These are phyloP conservation scores for Xylariaceae sp. DNA, from an alignment of 2,329 filamentous ascomycete species.

Conservation along the genomic window DNA sequence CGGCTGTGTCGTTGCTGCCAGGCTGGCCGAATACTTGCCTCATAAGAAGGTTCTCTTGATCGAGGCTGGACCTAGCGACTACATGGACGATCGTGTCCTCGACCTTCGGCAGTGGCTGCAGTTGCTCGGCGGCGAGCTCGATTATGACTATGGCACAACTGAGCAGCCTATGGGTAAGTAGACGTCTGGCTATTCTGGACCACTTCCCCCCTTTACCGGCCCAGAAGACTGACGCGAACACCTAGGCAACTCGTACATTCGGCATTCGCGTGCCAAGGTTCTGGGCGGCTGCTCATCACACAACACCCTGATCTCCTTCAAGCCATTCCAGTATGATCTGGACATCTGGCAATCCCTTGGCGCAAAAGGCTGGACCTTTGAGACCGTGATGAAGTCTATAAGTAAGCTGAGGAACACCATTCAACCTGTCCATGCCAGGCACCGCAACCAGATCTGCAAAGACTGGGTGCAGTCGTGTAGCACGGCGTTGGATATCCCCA, in stretches of 20 bases:
- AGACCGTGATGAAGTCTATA: conserved; percentile 73
- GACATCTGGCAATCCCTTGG: conserved; percentile 77
- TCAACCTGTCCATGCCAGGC: conserved; percentile 77
- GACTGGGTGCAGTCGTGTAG: conserved; percentile 85
- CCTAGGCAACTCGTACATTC: conserved; percentile 80
- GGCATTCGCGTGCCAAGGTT: conserved; percentile 88
- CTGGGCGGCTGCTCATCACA: conserved; percentile 89
- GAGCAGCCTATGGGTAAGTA: conserved; percentile 72
- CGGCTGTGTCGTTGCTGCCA: conserved; percentile 76
- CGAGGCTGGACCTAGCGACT: conserved; percentile 85
- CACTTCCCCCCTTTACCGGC: too few species aligned
- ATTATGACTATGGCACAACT: conserved; percentile 85
- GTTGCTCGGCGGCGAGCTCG: conserved; percentile 78
- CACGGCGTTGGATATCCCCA: conserved; percentile 70
- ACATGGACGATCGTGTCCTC: conserved; percentile 79
- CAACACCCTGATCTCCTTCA: conserved; percentile 91
- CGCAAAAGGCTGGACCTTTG: conserved; percentile 80
- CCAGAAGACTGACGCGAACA: conserved; percentile 25
- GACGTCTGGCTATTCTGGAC: background rate
- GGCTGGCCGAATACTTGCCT: conserved; percentile 77
- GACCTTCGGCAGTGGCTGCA: conserved; percentile 83
- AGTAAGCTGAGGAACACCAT: conserved; percentile 86
- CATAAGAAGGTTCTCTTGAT: conserved; percentile 76
- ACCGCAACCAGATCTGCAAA: conserved; percentile 85
- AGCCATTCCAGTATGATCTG: conserved; percentile 84